Base-by-base conservation (phyloP, 2,329 filamentous ascomycete species). In the Penicillium sp. region DNA sequence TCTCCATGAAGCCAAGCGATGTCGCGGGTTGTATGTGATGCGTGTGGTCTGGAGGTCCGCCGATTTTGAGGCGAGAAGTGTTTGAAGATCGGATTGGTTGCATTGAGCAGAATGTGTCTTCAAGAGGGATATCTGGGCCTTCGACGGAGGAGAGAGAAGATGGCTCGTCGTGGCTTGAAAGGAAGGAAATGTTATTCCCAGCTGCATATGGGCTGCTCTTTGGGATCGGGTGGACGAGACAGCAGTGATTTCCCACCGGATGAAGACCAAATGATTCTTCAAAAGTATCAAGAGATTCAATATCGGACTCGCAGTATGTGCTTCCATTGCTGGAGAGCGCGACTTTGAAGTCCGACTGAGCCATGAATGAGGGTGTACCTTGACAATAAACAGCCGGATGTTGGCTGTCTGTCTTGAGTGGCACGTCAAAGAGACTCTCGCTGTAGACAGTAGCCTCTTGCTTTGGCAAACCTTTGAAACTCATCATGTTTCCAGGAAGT, bases 171-270 rank as follows among this genome's bases (percentile, higher is more conserved):
- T 29, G 45, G 8, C 47, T 44, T 2, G 47, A 42, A 8, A 56
- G 47, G 5, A 63, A 59, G 1, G 54, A 54, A 8, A 62, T 47
- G 27, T 56, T 52, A 32, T 49, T 54, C 5, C 47, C 18, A 2
- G 51, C 24, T 21, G 57, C 51, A 40, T 7, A 31, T 32, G 50
- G 48, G 13, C 13, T 42, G 18, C n/a, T 42, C 9, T 11, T 49
- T n/a, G 55, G 55, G 18, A 53, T 42, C 31, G 62, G 57, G 18
- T 66, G 62, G 5, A 56, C 32, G 9, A 55, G 52, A 21, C 29
- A 29, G 13, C 27, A 32, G 5, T 52, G 31, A 2, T n/a, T n/a
- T 9, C 45, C 38, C 5, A 10, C 21, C 1, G 2, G 14, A 8
- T 7, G 27, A 11, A 42, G 13, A 6, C 2, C 16, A 4, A 48